Percentiles rank a stretch among this genome's conserved stretches.
These are phyloP conservation scores for Fusarium falciforme DNA, from an alignment of 2,329 filamentous ascomycete genomes.

Conservation along the genomic window DNA sequence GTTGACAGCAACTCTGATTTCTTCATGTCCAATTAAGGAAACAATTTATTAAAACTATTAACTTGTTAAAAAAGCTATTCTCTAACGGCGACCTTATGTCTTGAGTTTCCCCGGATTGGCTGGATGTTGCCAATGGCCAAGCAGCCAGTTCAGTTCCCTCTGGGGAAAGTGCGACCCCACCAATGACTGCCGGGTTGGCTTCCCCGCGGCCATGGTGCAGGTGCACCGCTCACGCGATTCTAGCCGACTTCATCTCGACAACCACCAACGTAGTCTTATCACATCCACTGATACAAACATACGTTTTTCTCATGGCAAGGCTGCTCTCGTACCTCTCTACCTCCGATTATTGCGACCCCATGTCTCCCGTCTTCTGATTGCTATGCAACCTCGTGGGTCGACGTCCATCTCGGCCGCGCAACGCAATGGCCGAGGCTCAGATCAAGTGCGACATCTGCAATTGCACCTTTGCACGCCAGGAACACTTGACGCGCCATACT, in stretches of 20 bases:
- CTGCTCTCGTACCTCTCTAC: not conserved
- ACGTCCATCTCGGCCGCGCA: not conserved
- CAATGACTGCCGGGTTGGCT: not conserved
- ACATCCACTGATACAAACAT: not conserved
- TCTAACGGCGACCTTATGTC: not conserved
- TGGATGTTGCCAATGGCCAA: not conserved
- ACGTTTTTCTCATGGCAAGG: not conserved
- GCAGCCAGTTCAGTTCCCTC: not conserved
- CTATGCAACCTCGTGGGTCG: not conserved
- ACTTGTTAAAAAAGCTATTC: not conserved
- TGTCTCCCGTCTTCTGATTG: not conserved
- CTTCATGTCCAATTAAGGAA: not conserved
- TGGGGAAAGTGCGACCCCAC: not conserved
- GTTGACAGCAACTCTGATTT: not conserved
- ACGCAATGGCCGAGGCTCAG: not conserved
- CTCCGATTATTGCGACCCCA: not conserved
- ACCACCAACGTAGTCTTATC: not conserved
- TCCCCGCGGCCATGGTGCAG: not conserved
- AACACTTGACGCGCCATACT: slow-evolving; percentile 29
- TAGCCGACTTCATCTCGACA: not conserved
- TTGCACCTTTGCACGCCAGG: slow-evolving; percentile 18
- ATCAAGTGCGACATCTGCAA: slow-evolving; percentile 17
- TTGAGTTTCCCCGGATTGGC: not conserved
- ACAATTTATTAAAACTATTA: not conserved
- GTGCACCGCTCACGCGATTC: not conserved